These are phyloP conservation scores for Scheffersomyces stambukii DNA, from an alignment of 1,139 yeast genomes.

Conservation along the genomic window DNA sequence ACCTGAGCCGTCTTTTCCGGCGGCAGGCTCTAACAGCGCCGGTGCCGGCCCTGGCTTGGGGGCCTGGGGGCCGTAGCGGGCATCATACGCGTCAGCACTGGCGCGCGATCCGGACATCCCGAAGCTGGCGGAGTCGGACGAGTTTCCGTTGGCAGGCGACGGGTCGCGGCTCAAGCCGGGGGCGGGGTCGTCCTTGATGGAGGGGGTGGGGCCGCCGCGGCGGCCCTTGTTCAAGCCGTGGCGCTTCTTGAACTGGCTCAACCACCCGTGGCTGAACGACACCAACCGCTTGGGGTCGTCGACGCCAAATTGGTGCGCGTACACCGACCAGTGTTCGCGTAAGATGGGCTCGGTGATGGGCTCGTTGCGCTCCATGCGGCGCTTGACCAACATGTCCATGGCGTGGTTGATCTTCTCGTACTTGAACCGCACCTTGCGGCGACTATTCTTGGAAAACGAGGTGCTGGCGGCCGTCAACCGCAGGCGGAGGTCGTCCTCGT, in stretches of 20 bases:
- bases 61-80: no score
- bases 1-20: no score
- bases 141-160: no score
- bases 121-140: no score
- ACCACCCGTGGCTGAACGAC: slow-evolving; percentile 60
- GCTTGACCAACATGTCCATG: slow-evolving; percentile 51
- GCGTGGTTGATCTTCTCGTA: slow-evolving; percentile 56
- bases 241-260: slow-evolving; percentile 54
- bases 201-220: no score
- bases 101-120: no score
- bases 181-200: no score
- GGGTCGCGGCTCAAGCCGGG: no score
- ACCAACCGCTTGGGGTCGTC: slow-evolving; percentile 55
- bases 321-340: slow-evolving; percentile 53
- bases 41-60: no score
- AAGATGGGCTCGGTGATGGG: slow-evolving; percentile 52
- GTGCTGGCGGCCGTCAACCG: slow-evolving; percentile 36
- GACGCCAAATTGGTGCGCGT: slow-evolving; percentile 54
- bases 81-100: no score
- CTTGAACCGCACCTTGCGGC: slow-evolving; percentile 49
- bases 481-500: slow-evolving; percentile 45
- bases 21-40: no score
- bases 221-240: slow-evolving; percentile 47
- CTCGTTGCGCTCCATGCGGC: slow-evolving; percentile 38
- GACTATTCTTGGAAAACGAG: slow-evolving; percentile 34